Evolutionary conservation across 805 yeast species (phyloP), one percentile per base, ranked within the genome.

Genomic region (Priceomyces castillae): DNA sequence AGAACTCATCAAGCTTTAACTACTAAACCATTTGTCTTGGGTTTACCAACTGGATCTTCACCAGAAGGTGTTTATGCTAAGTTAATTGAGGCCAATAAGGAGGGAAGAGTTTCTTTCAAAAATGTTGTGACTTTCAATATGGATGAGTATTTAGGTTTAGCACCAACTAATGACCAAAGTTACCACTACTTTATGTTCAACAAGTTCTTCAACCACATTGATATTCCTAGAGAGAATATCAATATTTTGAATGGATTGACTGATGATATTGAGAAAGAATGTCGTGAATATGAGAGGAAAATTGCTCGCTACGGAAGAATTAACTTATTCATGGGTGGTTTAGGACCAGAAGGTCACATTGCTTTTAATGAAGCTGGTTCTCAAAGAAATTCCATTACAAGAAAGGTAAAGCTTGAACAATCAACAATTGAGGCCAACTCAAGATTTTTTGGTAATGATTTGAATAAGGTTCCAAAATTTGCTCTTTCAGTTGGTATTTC

Each of bases 361-460:
- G 83, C 84, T 1, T 79, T 79, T 53, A 79, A 79, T 59, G 83
- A 79, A 59, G 65, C 73, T 14, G 84, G 84, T 7, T 74, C 80
- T 4, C 20, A 67, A 2, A 67, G 78, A 44, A 57, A 59, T 46
- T 68, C 77, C 7, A 57, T 44, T 22, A 79, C 84, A 2, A 62
- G 84, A 46, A 58, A 61, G 45, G 77, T 79, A 31, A 51, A 55
- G 2, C 65, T 79, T 42, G 83, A 71, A 11, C 64, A 67, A 35
- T 65, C 75, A 31, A 79, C 84, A 6, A 71, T 78, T 30, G 57
- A 62, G 25, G 83, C 82, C 35, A 79, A 79, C 56, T 68, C 75
- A 12, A 64, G 83, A 36, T 78, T 79, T 51, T 79, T 78, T 52
- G 64, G 61, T 37, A 67, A 72, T 46, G 77, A 76, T 48, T 48